Evolutionary conservation across 129 eudicot species (phyloP), one percentile per base, ranked within the genome.

Genomic region (Rutidosis leptorrhynchoides): DNA sequence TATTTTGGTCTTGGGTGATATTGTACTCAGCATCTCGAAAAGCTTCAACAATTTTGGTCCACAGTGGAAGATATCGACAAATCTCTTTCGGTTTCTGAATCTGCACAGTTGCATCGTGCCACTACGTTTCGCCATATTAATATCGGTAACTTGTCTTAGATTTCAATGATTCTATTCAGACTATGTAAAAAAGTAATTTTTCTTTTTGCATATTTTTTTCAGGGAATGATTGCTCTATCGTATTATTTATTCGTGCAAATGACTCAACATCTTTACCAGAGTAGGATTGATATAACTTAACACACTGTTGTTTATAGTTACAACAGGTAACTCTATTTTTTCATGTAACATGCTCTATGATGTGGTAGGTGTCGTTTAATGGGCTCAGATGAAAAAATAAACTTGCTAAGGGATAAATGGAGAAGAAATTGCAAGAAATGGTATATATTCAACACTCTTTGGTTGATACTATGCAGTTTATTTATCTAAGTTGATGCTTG

Each of bases 11-110:
- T 20, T 80, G 70, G 65, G 64, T 72, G 28, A 22, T 30, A 29
- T 64, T 55, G 62, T 77, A 25, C 32, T 19, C 82, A 89, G 96
- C 96, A 89, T 81, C 71, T 89, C 58, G 86, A 85, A 67, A 83
- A 77, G 75, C 86, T 89, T 76, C 90, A 89, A 85, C 82, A 79
- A 4, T 77, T 89, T 65, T 89, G 96, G 96, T 71, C 82, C 61
- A 69, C 78, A 4, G 49, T 85, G 75, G 94, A 81, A 62, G 86
- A 75, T 60, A 83, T 89, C 54, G 96, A 85, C 74, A 78, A 58
- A 37, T 70, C 80, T 70, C 87, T 83, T 57, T 81, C 71, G 82
- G 84, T 83, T 64, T 68, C 62, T 70, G 82, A 81, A 33, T 80
- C 88, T 10, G 71, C 78, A 69, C 77, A 81, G 56, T 66, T 83